Evolutionary conservation across 768 basidiomycete genomes (phyloP), one percentile per base, ranked within the genome.

Genomic region (Agrocybe pediades): DNA sequence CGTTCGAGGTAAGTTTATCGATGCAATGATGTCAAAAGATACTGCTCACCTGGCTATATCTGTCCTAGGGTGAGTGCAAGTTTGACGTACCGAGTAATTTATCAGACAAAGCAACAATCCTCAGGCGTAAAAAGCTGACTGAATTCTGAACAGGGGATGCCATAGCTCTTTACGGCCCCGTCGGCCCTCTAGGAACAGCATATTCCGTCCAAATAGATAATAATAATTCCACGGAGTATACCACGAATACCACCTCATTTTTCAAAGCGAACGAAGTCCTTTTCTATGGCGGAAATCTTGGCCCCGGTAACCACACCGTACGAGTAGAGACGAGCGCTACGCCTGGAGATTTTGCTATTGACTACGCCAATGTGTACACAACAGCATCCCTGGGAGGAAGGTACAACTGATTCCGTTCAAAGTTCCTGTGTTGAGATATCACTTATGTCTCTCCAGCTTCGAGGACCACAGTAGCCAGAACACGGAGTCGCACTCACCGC

Each of bases 101-200:
- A 43, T 41, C 9, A 8, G 9, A 11, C 13, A 21, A 36, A 33
- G 26, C 20, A 23, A 25, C 29, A 13, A 19, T 33, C 27, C 13
- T 23, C 26, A 15, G 33, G 17, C 41, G 9, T 40, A n/a, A 20
- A 20, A 27, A 45, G 33, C 23, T 62, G 47, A 62, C 57, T 57
- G 11, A 26, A 20, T 3, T 19, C 3, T 36, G 19, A 8, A 21
- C 51, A 75, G 80, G 78, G 40, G 74, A 75, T 53, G 75, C 71
- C 8, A 70, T 82, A 15, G 74, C 73, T 0, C 45, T 81, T 41
- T 79, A 73, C 50, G 76, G 79, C n/a, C 68, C 78, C 11, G 33
- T 36, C 11, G 33, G 33, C 33, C 33, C 33, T 15, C 4, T 4
- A 4, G 33, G 33, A 36, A 36, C 33, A 4, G 33, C 13, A 5